These are phyloP conservation scores for Cyberlindnera mrakii DNA, from an alignment of 805 yeast genomes.

Conservation along the genomic window DNA sequence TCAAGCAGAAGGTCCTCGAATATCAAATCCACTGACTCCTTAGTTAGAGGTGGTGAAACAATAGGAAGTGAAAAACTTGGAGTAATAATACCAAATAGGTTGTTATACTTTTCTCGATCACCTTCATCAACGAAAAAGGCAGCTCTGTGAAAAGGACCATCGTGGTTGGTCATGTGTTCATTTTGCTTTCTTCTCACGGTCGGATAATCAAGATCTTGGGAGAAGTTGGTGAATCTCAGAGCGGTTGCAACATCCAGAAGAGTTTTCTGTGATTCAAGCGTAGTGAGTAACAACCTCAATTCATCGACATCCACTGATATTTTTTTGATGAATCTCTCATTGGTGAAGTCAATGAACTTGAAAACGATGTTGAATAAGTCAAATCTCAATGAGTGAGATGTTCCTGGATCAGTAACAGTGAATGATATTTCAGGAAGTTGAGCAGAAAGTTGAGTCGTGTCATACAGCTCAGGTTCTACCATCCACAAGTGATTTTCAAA, in stretches of 20 bases:
- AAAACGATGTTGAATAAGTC: constrained; percentile 27
- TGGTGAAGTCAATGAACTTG: constrained; percentile 64
- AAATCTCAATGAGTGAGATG: constrained; percentile 21
- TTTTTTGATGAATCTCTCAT: constrained; percentile 53
- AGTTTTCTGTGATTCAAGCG: constrained; percentile 17
- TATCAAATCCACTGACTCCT: constrained; percentile 36
- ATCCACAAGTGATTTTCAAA: constrained; percentile 67
- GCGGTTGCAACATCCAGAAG: constrained; percentile 50
- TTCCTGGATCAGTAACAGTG: constrained; percentile 30
- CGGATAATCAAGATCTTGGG: constrained; percentile 42
- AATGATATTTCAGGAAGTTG: constrained; percentile 42
- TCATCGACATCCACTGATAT: constrained; percentile 44
- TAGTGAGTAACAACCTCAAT: constrained; percentile 30
- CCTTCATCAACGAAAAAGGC: constrained; percentile 61
- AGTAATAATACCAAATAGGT: constrained; percentile 43
- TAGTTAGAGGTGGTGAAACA: constrained; percentile 52
- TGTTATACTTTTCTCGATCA: constrained; percentile 43
- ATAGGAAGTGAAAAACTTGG: constrained; percentile 62
- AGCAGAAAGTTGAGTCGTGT: constrained; percentile 62
- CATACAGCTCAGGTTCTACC: constrained; percentile 51
- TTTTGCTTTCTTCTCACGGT: constrained; percentile 51
- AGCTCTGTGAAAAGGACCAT: constrained; percentile 76
- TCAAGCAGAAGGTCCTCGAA: constrained; percentile 13
- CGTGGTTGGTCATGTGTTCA: constrained; percentile 60
- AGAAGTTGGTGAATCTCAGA: constrained; percentile 51